Evolutionary conservation across 1,284 basidiomycete genomes (phyloP).

Genomic region (Inonotus hispidus): DNA sequence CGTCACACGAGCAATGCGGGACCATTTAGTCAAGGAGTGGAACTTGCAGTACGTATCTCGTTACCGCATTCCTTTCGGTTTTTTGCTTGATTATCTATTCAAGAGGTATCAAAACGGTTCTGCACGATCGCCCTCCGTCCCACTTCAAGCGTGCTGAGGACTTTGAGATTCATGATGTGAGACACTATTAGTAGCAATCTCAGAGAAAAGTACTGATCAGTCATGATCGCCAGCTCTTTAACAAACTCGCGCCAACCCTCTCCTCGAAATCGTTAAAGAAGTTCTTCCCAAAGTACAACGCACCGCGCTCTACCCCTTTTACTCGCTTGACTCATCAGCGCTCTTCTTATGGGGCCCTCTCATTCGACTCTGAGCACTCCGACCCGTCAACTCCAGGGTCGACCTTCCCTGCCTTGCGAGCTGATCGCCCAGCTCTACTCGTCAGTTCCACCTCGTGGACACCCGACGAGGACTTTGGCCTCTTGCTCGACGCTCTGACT

Average conservation of each 20-base stretch:
- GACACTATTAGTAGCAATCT: conserved; percentile 17
- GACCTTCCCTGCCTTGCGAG: conserved; percentile 37
- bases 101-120: conserved; percentile 73
- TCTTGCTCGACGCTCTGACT: conserved; percentile 71
- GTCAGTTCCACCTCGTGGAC: conserved; percentile 98
- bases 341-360: neutral
- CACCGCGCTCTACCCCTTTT: conserved; percentile 62
- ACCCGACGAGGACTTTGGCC: conserved; percentile 90
- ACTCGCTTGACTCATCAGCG: conserved; percentile 32
- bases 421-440: conserved; percentile 78
- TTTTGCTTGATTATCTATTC: neutral
- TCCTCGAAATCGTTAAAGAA: conserved; percentile 27
- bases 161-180: conserved; percentile 70
- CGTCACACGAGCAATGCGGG: conserved; percentile 86
- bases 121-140: conserved; percentile 85
- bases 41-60: conserved; percentile 57
- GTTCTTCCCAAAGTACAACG: conserved; percentile 38
- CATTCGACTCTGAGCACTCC: conserved; percentile 10
- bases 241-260: conserved; percentile 39
- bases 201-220: conserved; percentile 22
- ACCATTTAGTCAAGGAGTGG: conserved; percentile 72
- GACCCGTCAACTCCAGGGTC: conserved; percentile 21
- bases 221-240: conserved; percentile 43
- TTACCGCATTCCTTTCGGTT: neutral
- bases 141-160: conserved; percentile 70